A percentile compares a stretch with the other conserved stretches of the same genome.
phyloP scores from a whole-genome alignment of 805 yeast genomes.

The Saturnispora hagleri region DNA sequence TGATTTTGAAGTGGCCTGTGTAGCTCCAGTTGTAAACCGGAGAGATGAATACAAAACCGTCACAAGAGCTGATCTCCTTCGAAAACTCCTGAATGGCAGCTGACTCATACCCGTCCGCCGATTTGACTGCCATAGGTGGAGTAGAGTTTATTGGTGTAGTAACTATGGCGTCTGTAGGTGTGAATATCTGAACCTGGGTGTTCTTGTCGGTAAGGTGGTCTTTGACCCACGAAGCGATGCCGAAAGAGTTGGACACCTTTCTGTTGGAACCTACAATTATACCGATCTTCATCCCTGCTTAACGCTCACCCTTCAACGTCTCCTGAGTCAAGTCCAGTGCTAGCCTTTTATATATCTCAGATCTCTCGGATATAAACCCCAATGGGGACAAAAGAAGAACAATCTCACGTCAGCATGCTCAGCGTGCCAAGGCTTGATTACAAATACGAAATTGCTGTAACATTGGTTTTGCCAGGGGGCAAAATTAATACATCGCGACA shows the following conservation, averaged over 20 bases:
- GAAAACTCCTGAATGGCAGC: conserved; percentile 1
- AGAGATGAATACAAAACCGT: conserved; percentile 9
- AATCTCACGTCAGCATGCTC: not conserved
- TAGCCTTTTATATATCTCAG: not conserved
- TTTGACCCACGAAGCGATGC: conserved; percentile 6
- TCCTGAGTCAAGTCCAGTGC: not conserved
- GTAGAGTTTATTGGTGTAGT: conserved; percentile 1
- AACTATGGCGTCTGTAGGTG: conserved; percentile 5
- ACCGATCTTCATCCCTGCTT: conserved; percentile 3
- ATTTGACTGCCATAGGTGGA: conserved; percentile 5
- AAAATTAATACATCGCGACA: not conserved
- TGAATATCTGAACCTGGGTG: conserved; percentile 1
- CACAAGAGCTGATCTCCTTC: not conserved
- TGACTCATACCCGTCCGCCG: not conserved
- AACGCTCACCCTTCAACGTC: not conserved
- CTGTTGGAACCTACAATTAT: conserved; percentile 8
- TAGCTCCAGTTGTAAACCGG: conserved; percentile 10
- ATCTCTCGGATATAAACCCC: not conserved
- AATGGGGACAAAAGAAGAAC: not conserved
- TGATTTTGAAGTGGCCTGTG: conserved; percentile 9
- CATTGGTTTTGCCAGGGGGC: no score
- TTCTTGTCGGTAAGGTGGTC: not conserved
- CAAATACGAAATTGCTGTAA: not conserved
- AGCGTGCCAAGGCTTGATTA: not conserved
- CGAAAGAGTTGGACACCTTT: conserved; percentile 4